These are phyloP conservation scores for Blumeria hordei DNA, from an alignment of 2,329 filamentous ascomycete genomes.

Conservation along the genomic window DNA sequence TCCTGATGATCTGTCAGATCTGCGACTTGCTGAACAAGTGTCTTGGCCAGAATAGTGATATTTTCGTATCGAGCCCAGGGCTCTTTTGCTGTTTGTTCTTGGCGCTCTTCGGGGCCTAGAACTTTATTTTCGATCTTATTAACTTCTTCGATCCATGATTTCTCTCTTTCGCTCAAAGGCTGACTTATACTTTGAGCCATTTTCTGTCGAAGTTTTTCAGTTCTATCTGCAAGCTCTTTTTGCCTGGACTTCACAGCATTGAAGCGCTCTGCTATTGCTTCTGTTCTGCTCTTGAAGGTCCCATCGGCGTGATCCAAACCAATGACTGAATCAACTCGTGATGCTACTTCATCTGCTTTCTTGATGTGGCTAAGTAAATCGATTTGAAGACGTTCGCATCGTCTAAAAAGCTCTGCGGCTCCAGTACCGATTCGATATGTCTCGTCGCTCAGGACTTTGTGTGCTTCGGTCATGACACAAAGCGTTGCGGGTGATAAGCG, in stretches of 20 bases:
- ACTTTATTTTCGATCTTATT: constrained; percentile 18
- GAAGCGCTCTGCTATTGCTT: constrained; percentile 34
- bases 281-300: constrained; percentile 24
- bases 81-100: constrained; percentile 17
- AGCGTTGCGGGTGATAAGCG: constrained; percentile 46
- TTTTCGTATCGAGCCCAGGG: constrained; percentile 32
- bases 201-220: constrained; percentile 32
- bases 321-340: constrained; percentile 40
- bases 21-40: constrained; percentile 16
- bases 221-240: constrained; percentile 28
- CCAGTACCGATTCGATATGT: constrained; percentile 43
- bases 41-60: constrained; percentile 17
- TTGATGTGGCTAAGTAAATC: constrained; percentile 44
- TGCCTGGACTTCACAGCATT: constrained; percentile 29
- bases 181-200: constrained; percentile 22
- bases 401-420: constrained; percentile 47
- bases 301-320: constrained; percentile 29
- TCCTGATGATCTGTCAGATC: constrained; percentile 7
- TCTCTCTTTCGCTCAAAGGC: constrained; percentile 38
- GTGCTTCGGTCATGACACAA: constrained; percentile 45
- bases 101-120: constrained; percentile 4
- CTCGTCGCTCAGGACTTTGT: constrained; percentile 45
- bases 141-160: constrained; percentile 32
- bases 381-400: constrained; percentile 40
- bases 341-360: constrained; percentile 39